Evolutionary conservation across 148 eudicot genomes (phyloP), one percentile per base, ranked within the genome.

Genomic region (Gaultheria prostrata): DNA sequence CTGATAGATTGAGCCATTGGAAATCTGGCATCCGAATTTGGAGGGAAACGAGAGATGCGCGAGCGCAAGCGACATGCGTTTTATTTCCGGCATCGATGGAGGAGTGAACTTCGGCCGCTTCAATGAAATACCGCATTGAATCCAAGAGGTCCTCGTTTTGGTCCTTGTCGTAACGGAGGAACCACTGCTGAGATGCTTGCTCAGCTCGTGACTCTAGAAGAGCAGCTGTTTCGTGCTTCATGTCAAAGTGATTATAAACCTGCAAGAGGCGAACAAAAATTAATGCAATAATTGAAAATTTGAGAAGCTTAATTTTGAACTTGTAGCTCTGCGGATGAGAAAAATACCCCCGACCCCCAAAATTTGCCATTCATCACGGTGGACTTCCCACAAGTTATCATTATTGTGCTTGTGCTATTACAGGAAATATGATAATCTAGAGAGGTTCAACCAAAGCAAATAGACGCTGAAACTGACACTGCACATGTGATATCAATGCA

Each of bases 1-100:
- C 99, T 43, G 99, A 88, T 7, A 93, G 90, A 85, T 92, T 89
- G 26, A 95, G 94, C 97, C 98, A 97, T 56, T 88, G 86, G 54
- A 89, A 82, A 89, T 97, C 99, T 70, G 99, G 99, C 98, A 97
- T 97, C 51, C 99, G 92, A 70, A 97, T 97, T 86, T 97, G 97
- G 75, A 97, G 98, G 71, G 97, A 97, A 28, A 97, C 92, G 8
- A 97, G 95, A 65, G 97, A 97, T 76, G 99, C 99, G 80, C 88
- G 98, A 54, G 99, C 95, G 74, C 98, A 97, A 78, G 98, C 90
- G 83, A 84, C 77, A 49, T 88, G 95, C 10, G 98, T 93, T 83
- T 94, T 97, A 87, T 89, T 90, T 86, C 99, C 99, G 11, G 98
- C 98, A 81, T 97, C 99, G 82, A 97, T 92, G 80, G 98, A 93